Base-by-base conservation (phyloP, 2,329 filamentous ascomycete genomes). In the Colletotrichum camelliae region DNA sequence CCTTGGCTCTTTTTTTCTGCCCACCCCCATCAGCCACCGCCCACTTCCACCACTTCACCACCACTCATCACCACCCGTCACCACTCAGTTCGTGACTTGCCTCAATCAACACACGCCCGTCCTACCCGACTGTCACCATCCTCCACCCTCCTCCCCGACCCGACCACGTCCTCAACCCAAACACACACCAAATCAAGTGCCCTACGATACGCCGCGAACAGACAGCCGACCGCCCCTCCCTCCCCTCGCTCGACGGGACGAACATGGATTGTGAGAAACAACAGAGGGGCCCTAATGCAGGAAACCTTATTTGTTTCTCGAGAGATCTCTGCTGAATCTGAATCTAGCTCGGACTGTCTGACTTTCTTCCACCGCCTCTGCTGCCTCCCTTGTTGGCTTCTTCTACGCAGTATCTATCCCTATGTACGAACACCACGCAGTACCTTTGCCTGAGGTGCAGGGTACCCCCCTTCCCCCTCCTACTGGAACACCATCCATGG, bases 271-370 rank as follows among this genome's bases (percentile, higher is more conserved):
- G 24, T 21, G 16, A 58, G 74, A 76, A 76, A 76, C 71, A 76
- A 74, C 74, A 70, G 70, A 60, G 43, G 74, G 65, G 58, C 52
- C 64, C 61, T 71, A 72, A 71, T 67, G 72, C 75, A 77, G 58
- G 72, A 77, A 77, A 75, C 75, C 75, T 72, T 76, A 72, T 67
- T 76, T 74, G 67, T 77, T 77, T 77, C 72, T 67, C 58, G 27
- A 43, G 31, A 62, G 67, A 74, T 66, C 66, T 70, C 72, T 57
- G 37, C 60, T 70, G 52, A 74, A 70, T 72, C 69, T 75, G 52
- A 57, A 68, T 68, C 73, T 72, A 69, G 69, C 43, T 68, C 64
- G 62, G 61, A 68, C 73, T 64, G 55, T 67, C 72, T 65, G 64
- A 72, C 68, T 64, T 64, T 64, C 35, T 61, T 61, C 29, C 57